These are phyloP conservation scores for Acanthochlamys bracteata DNA, from an alignment of 106 monocot species.

Conservation along the genomic window DNA sequence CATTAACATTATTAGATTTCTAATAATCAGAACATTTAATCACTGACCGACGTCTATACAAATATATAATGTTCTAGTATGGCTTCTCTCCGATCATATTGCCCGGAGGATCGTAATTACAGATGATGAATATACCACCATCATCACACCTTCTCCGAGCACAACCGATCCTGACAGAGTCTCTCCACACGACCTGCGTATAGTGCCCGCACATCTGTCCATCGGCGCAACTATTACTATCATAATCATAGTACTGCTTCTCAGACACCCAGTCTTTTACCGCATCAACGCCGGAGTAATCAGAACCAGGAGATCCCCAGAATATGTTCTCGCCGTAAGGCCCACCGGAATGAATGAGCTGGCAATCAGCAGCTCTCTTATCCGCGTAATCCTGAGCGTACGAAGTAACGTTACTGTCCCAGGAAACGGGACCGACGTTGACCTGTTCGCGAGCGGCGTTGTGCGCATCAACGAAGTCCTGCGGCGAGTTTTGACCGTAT, in stretches of 20 bases:
- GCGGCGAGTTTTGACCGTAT: background rate
- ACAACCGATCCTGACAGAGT: background rate
- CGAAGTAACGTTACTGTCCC: background rate
- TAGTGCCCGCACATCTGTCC: slow-evolving; percentile 17
- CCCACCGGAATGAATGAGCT: background rate
- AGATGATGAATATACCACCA: background rate
- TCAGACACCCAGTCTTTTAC: slow-evolving; percentile 24
- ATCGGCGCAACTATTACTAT: slow-evolving; percentile 12
- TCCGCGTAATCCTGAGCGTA: background rate
- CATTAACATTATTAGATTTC: no score
- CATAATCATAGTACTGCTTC: slow-evolving; percentile 19
- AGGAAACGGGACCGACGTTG: background rate
- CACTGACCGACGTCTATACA: no score
- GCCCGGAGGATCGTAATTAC: slow-evolving; percentile 1
- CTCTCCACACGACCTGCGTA: slow-evolving; percentile 3
- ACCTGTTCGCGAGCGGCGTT: background rate
- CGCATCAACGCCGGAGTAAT: slow-evolving; percentile 9
- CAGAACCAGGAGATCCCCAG: background rate
- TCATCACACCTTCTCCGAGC: background rate
- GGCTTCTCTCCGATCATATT: background rate
- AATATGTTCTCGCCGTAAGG: slow-evolving; percentile 3
- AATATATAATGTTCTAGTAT: no score
- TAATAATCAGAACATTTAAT: no score
- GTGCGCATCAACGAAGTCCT: background rate
- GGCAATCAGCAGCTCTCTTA: background rate